Evolutionary conservation across 2,329 filamentous ascomycete genomes (phyloP), one percentile per base, ranked within the genome.

Genomic region (Setomelanomma holmii): DNA sequence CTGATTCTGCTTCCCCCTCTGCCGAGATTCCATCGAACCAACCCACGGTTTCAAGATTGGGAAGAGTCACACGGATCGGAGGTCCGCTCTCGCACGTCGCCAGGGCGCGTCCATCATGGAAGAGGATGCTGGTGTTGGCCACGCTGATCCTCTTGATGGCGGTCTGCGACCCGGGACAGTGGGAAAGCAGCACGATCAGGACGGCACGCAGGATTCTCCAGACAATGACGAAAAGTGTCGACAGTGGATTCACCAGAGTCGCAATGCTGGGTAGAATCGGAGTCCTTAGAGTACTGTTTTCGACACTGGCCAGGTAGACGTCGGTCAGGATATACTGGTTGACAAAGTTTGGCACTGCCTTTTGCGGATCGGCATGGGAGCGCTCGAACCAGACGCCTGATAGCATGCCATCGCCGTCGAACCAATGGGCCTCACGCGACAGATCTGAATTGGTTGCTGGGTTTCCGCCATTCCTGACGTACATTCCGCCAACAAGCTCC

Each of bases 331-430:
- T 78, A 63, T 84, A 89, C 60, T 88, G 85, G 54, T 89, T 90
- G 48, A 88, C 86, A 48, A 89, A 90, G 47, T 87, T 79, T 0
- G 87, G 86, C 51, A 78, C 68, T 1, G 87, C 79, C 2, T 71
- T 58, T 2, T 71, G 71, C 2, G 67, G 63, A 33, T 78, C 67
- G 5, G 66, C 36, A 11, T 41, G 24, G 74, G 71, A 52, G 2
- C 77, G 77, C 22, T 76, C 76, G 66, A 89, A 90, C 16, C 79
- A 78, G 0, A 90, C 86, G 1, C 88, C 88, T 23, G 84, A 84
- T 10, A 90, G 81, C 88, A 90, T 90, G 4, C 88, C 88, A 67
- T 90, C 87, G 24, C 88, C 88, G 60, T 90, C 88, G 55, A 90
- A 90, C 87, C 87, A 90, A 66, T 90, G 88, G 7, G 85, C 82